Evolutionary conservation across 257 asterid species (phyloP).

Genomic region (Haberlea rhodopensis): DNA sequence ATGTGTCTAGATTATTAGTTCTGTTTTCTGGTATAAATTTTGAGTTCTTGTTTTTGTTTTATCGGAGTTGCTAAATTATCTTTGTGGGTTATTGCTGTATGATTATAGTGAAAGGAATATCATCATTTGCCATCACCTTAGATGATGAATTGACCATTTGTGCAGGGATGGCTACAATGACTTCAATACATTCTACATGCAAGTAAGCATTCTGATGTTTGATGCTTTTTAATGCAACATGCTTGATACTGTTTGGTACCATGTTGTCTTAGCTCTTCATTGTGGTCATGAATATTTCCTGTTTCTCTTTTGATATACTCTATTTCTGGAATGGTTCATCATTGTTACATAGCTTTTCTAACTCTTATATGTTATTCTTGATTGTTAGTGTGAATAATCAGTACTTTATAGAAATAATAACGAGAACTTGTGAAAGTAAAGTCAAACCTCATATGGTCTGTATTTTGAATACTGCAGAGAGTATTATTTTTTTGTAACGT

Average conservation of each 20-base stretch:
- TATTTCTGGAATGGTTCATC: constrained; percentile 3
- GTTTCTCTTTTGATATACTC: constrained; percentile 8
- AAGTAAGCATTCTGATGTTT: constrained; percentile 58
- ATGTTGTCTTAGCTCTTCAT: constrained; percentile 14
- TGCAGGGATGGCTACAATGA: constrained; percentile 99
- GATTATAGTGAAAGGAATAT: constrained; percentile 19
- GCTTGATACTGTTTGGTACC: constrained; percentile 17
- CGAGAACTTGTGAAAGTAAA: constrained; percentile 3
- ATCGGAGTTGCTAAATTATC: constrained; percentile 15
- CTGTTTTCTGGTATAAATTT: constrained; percentile 2
- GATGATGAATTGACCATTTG: constrained; percentile 36
- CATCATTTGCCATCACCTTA: constrained; percentile 21
- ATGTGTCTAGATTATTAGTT: not conserved
- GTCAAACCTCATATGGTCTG: not conserved
- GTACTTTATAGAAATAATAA: constrained; percentile 1
- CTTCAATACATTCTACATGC: constrained; percentile 99
- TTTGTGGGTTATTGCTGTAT: constrained; percentile 24
- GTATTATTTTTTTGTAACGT: no score
- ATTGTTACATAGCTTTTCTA: constrained; percentile 6
- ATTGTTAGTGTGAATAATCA: constrained; percentile 5
- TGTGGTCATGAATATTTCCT: constrained; percentile 6
- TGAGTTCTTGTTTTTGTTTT: constrained; percentile 8
- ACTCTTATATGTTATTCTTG: constrained; percentile 7
- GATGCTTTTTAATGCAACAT: constrained; percentile 24
- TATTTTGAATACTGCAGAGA: no score